Evolutionary conservation across 106 monocot species (phyloP), one percentile per base, ranked within the genome.

Genomic region (Dioscorea dumetorum): DNA sequence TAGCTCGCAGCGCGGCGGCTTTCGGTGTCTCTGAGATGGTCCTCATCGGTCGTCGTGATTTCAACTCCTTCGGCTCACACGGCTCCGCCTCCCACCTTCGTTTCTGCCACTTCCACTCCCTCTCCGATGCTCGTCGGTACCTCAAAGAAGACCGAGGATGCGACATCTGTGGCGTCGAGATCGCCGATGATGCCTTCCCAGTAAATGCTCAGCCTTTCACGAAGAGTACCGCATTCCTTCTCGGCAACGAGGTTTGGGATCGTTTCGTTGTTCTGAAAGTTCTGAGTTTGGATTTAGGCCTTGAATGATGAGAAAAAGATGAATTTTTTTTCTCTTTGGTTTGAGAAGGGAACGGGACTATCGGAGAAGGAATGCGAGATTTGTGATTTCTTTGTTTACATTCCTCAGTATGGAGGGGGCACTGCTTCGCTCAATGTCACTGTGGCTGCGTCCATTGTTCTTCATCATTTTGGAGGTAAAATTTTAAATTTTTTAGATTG

Each of bases 391-490:
- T 99, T 99, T 51, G 87, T 99, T 18, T 99, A 99, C 64, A 99
- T 92, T 21, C 89, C 92, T 1, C 92, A 99, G 72, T 99, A 99
- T 48, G 97, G 97, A 18, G 67, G 78, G 68, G 97, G 97, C n/a
- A 99, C 97, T 8, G 97, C 97, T 17, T 97, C 97, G 6, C 77
- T 92, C 20, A 97, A 97, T 74, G 97, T 97, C 60, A 97, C 97
- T 0, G 91, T 97, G 14, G 97, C 97, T 13, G 97, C 97, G 0
- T 92, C 97, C 12, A 99, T 99, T 13, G 82, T 89, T 12, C 71
- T 99, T 22, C 97, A 99, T 64, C 95, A 99, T 54, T 97, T 99
- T 70, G 93, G 82, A 73, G 89, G 93, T 91, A 79, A 8, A 6
- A 6, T 41, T 10, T 41, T 41, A 6, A 41, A 41, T 1, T 41